These are phyloP conservation scores for Candida incommunis DNA, from an alignment of 805 yeast species.

Conservation along the genomic window DNA sequence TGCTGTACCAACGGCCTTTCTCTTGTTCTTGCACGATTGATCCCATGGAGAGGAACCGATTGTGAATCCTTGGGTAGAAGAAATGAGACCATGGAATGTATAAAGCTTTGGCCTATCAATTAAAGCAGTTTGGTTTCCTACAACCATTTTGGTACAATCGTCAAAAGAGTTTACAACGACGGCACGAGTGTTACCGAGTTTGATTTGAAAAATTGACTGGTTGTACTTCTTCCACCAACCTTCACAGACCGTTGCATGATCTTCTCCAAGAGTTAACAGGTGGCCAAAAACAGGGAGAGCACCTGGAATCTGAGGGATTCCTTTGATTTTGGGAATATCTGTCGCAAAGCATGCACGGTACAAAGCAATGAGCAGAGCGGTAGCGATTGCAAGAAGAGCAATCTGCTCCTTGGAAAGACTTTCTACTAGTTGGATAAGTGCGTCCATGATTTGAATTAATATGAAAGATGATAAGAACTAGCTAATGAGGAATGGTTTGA, in stretches of 20 bases:
- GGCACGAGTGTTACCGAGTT: constrained; percentile 42
- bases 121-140: constrained; percentile 32
- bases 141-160: constrained; percentile 41
- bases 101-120: constrained; percentile 54
- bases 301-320: constrained; percentile 21
- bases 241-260: constrained; percentile 21
- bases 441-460: background rate
- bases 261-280: constrained; percentile 17
- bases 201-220: constrained; percentile 40
- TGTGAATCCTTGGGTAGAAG: constrained; percentile 29
- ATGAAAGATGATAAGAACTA: no score
- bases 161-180: constrained; percentile 56
- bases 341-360: constrained; percentile 8
- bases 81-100: constrained; percentile 53
- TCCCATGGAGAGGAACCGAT: constrained; percentile 32
- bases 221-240: constrained; percentile 19
- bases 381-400: background rate
- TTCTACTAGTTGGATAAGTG: background rate
- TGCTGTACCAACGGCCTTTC: constrained; percentile 26
- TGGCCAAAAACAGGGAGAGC: constrained; percentile 21
- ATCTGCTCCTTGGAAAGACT: no score
- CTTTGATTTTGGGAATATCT: constrained; percentile 17
- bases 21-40: constrained; percentile 23
- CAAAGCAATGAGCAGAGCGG: background rate
- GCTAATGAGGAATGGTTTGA: no score